Conservation (phyloP, 2,329 filamentous ascomycete genomes). For the Celoporthe dispersa region DNA sequence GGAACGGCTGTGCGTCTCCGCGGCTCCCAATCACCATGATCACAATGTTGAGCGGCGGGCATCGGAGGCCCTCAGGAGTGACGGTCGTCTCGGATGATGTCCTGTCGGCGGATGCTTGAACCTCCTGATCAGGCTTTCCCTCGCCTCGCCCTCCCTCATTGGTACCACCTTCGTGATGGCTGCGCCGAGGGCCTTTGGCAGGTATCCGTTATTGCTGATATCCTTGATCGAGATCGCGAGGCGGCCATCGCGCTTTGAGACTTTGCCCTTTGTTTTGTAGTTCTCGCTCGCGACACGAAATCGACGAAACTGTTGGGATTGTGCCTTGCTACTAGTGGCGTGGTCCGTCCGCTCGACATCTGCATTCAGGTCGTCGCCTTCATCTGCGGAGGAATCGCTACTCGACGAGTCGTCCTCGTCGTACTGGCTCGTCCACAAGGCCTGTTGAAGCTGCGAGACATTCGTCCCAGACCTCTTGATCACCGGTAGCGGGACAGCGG, state of each 20-base stretch:
- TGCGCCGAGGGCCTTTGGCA: conserved; percentile 73
- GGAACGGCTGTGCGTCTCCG: conserved; percentile 80
- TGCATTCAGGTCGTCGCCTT: conserved; percentile 32
- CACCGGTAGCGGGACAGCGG: conserved; percentile 25
- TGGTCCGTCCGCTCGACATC: conserved; percentile 19
- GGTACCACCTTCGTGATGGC: conserved; percentile 62
- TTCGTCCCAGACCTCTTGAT: conserved; percentile 37
- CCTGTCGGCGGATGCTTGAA: conserved; percentile 30
- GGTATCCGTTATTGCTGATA: conserved; percentile 69
- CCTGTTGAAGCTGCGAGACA: conserved; percentile 37
- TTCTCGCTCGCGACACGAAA: conserved; percentile 68
- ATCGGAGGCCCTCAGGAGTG: conserved; percentile 36
- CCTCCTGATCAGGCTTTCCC: conserved; percentile 29
- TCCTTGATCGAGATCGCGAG: conserved; percentile 75
- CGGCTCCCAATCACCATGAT: conserved; percentile 83
- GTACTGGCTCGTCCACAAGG: conserved; percentile 33
- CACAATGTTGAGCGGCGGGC: conserved; percentile 73
- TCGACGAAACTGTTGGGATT: conserved; percentile 47
- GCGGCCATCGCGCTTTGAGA: conserved; percentile 71
- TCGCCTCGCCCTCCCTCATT: conserved; percentile 38
- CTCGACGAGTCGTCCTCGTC: conserved; percentile 32
- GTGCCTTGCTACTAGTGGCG: conserved; percentile 2
- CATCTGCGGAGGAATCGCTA: conserved; percentile 35
- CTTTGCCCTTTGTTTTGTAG: conserved; percentile 66
- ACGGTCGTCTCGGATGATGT: conserved; percentile 36